These are phyloP conservation scores for Scutellaria barbata DNA, from an alignment of 257 asterid species.

Conservation along the genomic window DNA sequence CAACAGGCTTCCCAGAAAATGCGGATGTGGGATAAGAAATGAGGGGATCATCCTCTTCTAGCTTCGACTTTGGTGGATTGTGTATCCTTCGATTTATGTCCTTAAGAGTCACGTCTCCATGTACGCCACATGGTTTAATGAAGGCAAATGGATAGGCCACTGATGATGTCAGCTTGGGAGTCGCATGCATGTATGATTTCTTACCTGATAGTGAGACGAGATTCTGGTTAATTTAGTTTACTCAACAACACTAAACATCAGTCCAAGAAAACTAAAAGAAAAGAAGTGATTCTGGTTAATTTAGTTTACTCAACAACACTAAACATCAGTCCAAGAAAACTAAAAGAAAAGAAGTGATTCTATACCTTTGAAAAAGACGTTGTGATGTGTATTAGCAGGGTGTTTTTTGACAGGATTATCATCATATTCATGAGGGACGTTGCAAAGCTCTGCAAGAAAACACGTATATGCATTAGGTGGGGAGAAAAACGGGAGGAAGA, in stretches of 20 bases:
- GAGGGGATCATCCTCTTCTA: slow-evolving; percentile 48
- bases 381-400: slow-evolving; percentile 54
- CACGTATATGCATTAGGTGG: background rate
- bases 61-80: slow-evolving; percentile 62
- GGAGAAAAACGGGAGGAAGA: background rate
- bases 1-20: slow-evolving; percentile 91
- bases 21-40: slow-evolving; percentile 72
- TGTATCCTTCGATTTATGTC: slow-evolving; percentile 81
- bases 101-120: slow-evolving; percentile 80
- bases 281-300: background rate
- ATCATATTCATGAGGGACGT: slow-evolving; percentile 47
- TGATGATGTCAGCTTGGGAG: slow-evolving; percentile 64
- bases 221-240: background rate
- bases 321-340: background rate
- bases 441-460: slow-evolving; percentile 58
- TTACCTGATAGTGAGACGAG: slow-evolving; percentile 51
- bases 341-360: background rate
- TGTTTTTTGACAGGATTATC: slow-evolving; percentile 47
- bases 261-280: background rate
- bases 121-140: slow-evolving; percentile 80
- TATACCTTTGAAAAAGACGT: slow-evolving; percentile 79
- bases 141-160: slow-evolving; percentile 76
- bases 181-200: slow-evolving; percentile 69
- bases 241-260: background rate
- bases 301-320: no score